These are phyloP conservation scores for Aspergillus biplanus DNA, from an alignment of 495 filamentous ascomycete species.

Conservation along the genomic window DNA sequence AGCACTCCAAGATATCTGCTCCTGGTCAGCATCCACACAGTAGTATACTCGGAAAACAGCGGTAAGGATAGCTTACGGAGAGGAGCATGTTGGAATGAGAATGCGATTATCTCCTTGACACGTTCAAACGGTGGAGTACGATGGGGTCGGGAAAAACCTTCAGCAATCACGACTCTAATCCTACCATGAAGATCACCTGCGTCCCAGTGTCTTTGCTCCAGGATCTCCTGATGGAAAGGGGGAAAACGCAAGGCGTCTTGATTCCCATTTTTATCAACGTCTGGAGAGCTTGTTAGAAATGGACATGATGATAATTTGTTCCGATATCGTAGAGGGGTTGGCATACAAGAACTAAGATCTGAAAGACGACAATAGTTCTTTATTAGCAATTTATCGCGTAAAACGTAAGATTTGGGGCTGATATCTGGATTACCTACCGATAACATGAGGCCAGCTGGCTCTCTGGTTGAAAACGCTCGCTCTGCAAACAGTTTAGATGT, in stretches of 20 bases:
- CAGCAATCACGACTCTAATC: conserved; percentile 77
- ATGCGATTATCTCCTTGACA: conserved; percentile 73
- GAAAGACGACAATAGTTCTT: not conserved
- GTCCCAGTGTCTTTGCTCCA: conserved; percentile 73
- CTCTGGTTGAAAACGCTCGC: conserved; percentile 58
- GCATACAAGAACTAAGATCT: conserved; percentile 28
- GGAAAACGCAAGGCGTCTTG: conserved; percentile 72
- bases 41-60: not conserved
- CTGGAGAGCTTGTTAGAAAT: conserved; percentile 36
- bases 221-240: conserved; percentile 69
- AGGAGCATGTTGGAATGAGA: conserved; percentile 88
- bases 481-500: conserved; percentile 26
- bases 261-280: conserved; percentile 62
- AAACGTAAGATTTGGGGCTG: too few relatives aligned
- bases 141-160: conserved; percentile 62
- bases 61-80: conserved; percentile 54
- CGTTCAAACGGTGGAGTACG: conserved; percentile 64
- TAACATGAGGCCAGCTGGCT: conserved; percentile 64
- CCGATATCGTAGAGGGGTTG: too few relatives aligned
- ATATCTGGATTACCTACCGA: conserved; percentile 39
- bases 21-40: conserved; percentile 20
- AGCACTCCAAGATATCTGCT: conserved; percentile 72
- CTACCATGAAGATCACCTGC: conserved; percentile 71
- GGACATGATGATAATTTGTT: conserved; percentile 4
- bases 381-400: not conserved